Percentiles rank a stretch among this genome's conserved stretches.
Evolutionary conservation across 345 rosid genomes (phyloP).

Genomic region (Dimocarpus longan): DNA sequence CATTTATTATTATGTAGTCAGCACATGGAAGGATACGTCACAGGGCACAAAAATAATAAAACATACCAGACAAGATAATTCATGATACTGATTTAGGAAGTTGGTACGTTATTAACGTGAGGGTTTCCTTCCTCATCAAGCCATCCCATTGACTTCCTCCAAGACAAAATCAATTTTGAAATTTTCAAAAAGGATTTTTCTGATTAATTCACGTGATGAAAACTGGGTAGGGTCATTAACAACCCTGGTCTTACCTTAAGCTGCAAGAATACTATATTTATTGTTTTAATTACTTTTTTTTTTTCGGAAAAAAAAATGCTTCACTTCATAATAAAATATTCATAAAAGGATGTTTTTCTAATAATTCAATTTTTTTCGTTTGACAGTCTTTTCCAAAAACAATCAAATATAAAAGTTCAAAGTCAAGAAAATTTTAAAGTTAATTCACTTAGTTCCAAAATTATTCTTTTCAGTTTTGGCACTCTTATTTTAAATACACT

Average conservation of each 20-base stretch:
- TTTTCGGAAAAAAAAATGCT: background rate
- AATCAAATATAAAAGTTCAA: too few relatives aligned
- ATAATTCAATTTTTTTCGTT: too few relatives aligned
- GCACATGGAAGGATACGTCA: too few relatives aligned
- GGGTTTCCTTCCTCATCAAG: background rate
- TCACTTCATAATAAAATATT: background rate
- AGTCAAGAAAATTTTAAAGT: too few relatives aligned
- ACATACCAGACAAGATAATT: too few relatives aligned
- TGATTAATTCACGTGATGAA: background rate
- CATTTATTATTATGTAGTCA: too few relatives aligned
- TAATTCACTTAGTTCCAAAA: too few relatives aligned
- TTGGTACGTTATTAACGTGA: background rate
- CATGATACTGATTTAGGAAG: too few relatives aligned
- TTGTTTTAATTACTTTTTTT: background rate
- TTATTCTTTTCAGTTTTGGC: too few relatives aligned
- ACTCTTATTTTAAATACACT: too few relatives aligned
- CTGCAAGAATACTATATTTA: background rate
- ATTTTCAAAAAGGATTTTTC: background rate
- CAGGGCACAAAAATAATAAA: too few relatives aligned
- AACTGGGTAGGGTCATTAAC: background rate
- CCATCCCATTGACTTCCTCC: background rate
- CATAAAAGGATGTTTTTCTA: background rate
- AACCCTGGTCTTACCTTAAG: constrained; percentile 4
- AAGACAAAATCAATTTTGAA: background rate
- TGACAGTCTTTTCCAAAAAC: too few relatives aligned